phyloP scores from a whole-genome alignment of 305 asterid genomes.

The Solanum aculeatissimum region DNA sequence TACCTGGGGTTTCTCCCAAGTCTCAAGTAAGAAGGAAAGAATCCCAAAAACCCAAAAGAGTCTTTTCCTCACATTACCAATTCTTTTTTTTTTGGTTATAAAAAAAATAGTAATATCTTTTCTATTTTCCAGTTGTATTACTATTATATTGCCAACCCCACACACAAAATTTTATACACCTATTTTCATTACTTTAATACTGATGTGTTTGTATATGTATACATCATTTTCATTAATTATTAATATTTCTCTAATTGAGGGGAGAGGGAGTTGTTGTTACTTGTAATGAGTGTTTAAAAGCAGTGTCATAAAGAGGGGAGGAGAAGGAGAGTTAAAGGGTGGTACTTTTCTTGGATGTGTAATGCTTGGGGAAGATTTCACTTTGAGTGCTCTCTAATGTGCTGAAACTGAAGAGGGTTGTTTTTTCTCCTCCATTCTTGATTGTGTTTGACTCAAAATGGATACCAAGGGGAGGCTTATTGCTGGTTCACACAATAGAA shows the following conservation, averaged over 20 bases:
- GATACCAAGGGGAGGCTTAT: slow-evolving; percentile 87
- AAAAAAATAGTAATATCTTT: slow-evolving; percentile 19
- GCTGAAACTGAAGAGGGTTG: not conserved
- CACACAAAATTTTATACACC: not conserved
- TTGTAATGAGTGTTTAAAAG: slow-evolving; percentile 15
- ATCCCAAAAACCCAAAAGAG: slow-evolving; percentile 9
- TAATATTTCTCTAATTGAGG: slow-evolving; percentile 1
- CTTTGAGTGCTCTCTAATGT: slow-evolving; percentile 11
- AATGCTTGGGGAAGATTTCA: slow-evolving; percentile 3
- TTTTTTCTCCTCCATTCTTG: slow-evolving; percentile 1
- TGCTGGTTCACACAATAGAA: slow-evolving; percentile 94
- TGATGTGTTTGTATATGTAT: slow-evolving; percentile 10
- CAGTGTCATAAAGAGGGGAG: slow-evolving; percentile 6
- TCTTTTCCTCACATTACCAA: not conserved
- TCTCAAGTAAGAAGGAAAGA: not conserved
- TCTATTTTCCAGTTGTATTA: not conserved
- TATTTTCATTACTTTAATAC: not conserved
- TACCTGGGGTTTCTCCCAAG: not conserved
- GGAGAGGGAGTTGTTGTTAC: slow-evolving; percentile 35
- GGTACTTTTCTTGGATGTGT: slow-evolving; percentile 11
- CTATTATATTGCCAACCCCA: not conserved
- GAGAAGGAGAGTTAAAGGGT: not conserved
- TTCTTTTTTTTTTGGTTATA: not conserved
- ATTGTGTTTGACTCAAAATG: slow-evolving; percentile 24
- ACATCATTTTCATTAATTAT: slow-evolving; percentile 50